Evolutionary conservation across 106 monocot genomes (phyloP), one percentile per base, ranked within the genome.

Genomic region (Dendrobium nobile): DNA sequence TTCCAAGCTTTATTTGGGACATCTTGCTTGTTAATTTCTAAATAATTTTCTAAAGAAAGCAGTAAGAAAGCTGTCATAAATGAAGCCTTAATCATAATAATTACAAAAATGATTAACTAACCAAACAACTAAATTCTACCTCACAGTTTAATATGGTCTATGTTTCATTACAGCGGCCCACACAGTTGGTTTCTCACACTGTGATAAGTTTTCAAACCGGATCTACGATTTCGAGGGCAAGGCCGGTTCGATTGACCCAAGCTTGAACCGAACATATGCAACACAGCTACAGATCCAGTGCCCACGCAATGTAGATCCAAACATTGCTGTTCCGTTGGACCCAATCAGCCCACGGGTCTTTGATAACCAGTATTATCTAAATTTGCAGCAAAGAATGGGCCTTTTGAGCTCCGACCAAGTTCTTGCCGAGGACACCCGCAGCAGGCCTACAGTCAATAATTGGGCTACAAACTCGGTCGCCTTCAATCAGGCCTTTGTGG

Each of bases 361-460:
- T 77, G 93, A 93, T 80, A 91, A 91, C 86, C 89, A 86, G 73
- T 93, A 93, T 85, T 93, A 31, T 84, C 82, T 75, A 80, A 93
- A 93, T 78, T 82, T 93, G 17, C 91, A 87, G 75, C 75, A 75
- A 3, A 84, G 93, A 42, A 89, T 80, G 91, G 93, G 93, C 37
- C 82, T 93, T 48, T 83, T 93, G 47, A 78, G 77, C 51, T 93
- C 93, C 5, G 93, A 93, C 77, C 88, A 91, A 77, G 77, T 82
- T 28, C 87, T 93, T 47, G 80, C 70, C 76, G 27, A 84, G 5
- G 89, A 93, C 70, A 10, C 19, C 0, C 72, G 89, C 9, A 84
- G 91, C 72, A 59, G 80, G 31, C 74, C 78, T 10, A 79, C 79
- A 1, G 87, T 90, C 41, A 59, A 85, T 59, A 40, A 47, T 9